Percentiles rank a stretch among this genome's conserved stretches.
These are phyloP conservation scores for Prosopis cineraria DNA, from an alignment of 306 rosid genomes.

Conservation along the genomic window DNA sequence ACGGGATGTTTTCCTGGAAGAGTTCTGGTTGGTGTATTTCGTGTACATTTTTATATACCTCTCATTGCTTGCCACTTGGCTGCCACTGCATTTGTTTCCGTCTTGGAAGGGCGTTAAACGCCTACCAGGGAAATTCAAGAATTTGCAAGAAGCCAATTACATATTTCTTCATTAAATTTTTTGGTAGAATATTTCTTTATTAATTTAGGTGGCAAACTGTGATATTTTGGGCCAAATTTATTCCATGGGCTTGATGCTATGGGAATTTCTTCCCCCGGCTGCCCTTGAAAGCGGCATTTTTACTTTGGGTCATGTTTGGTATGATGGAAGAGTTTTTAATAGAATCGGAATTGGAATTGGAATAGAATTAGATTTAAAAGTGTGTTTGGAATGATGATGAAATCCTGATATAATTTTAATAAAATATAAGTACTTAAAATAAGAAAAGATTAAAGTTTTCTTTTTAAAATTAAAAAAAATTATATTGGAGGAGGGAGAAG, in stretches of 20 bases:
- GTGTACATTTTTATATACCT: too few relatives aligned
- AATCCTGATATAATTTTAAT: too few relatives aligned
- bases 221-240: background rate
- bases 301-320: too few relatives aligned
- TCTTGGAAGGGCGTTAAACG: constrained; percentile 11
- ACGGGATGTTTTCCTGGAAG: background rate
- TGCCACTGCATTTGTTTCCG: constrained; percentile 21
- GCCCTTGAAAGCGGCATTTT: background rate
- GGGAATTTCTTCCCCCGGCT: background rate
- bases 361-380: too few relatives aligned
- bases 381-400: too few relatives aligned
- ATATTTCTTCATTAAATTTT: background rate
- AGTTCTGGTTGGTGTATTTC: background rate
- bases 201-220: background rate
- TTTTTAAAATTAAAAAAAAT: too few relatives aligned
- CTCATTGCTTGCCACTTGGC: constrained; percentile 15
- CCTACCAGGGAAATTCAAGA: constrained; percentile 20
- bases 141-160: background rate
- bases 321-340: too few relatives aligned
- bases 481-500: too few relatives aligned
- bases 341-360: too few relatives aligned
- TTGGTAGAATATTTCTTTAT: background rate
- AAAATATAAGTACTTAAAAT: too few relatives aligned
- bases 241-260: background rate
- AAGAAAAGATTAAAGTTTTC: too few relatives aligned